Evolutionary conservation across 2,329 filamentous ascomycete species (phyloP).

Genomic region (Parasarocladium wereldwijsianum): DNA sequence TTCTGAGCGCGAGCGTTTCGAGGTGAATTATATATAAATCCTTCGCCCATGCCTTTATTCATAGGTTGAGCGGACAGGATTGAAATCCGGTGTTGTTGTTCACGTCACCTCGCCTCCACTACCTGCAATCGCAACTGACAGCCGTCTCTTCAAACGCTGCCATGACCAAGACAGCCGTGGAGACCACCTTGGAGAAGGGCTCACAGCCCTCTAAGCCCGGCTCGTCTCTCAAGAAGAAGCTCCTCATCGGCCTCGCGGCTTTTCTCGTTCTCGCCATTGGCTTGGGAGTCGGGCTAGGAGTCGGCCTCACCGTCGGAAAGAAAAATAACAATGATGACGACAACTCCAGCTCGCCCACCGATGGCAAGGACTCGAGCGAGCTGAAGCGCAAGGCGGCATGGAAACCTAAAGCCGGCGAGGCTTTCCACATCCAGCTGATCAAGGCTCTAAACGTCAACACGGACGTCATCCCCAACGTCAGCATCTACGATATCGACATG

Average conservation of each 20-base stretch:
- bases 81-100: no score
- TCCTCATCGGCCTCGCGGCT: slow-evolving; percentile 12
- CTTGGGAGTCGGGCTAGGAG: slow-evolving; percentile 38
- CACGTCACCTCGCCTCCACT: no score
- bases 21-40: no score
- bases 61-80: no score
- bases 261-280: slow-evolving; percentile 19
- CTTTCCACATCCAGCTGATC: slow-evolving; percentile 48
- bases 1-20: no score
- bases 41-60: no score
- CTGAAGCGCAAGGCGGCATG: slow-evolving; percentile 18
- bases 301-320: slow-evolving; percentile 30
- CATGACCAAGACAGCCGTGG: not conserved
- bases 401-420: slow-evolving; percentile 34
- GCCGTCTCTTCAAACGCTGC: not conserved
- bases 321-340: slow-evolving; percentile 8
- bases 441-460: slow-evolving; percentile 24
- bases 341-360: slow-evolving; percentile 9
- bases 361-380: slow-evolving; percentile 10
- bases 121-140: not conserved
- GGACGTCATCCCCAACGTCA: slow-evolving; percentile 27
- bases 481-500: slow-evolving; percentile 33
- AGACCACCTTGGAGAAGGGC: not conserved
- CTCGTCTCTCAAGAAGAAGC: slow-evolving; percentile 18
- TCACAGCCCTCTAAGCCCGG: not conserved